phyloP scores from a whole-genome alignment of 257 asterid genomes.

The Leonotis leonurus region DNA sequence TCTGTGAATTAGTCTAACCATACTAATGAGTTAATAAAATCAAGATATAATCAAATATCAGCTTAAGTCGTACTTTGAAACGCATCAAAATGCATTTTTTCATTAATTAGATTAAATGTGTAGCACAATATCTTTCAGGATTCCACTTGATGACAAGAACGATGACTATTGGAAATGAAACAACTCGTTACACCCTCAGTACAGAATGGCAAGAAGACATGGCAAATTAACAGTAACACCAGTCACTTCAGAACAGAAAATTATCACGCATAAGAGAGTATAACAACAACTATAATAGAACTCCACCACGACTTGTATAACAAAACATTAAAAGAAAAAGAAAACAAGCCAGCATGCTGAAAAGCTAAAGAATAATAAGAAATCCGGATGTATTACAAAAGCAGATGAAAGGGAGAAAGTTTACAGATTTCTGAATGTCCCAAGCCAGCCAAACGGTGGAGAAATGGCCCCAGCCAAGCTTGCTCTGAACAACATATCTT shows the following conservation, averaged over 20 bases:
- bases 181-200: neutral
- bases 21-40: neutral
- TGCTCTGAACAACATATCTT: slow-evolving; percentile 84
- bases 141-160: neutral
- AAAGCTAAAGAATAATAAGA: neutral
- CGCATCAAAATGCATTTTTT: neutral
- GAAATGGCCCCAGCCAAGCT: slow-evolving; percentile 99
- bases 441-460: slow-evolving; percentile 99
- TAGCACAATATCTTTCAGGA: neutral
- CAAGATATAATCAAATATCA: neutral
- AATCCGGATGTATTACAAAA: neutral
- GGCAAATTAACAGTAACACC: neutral
- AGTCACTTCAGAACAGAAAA: neutral
- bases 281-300: neutral
- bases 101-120: neutral
- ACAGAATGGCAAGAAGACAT: neutral
- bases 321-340: no score
- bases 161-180: neutral
- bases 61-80: neutral
- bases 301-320: neutral
- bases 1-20: neutral
- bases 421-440: slow-evolving; percentile 77
- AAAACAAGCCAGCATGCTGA: neutral
- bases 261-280: neutral
- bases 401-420: neutral